These are phyloP conservation scores for Tetracladium marchalianum DNA, from an alignment of 495 filamentous ascomycete genomes.

Conservation along the genomic window DNA sequence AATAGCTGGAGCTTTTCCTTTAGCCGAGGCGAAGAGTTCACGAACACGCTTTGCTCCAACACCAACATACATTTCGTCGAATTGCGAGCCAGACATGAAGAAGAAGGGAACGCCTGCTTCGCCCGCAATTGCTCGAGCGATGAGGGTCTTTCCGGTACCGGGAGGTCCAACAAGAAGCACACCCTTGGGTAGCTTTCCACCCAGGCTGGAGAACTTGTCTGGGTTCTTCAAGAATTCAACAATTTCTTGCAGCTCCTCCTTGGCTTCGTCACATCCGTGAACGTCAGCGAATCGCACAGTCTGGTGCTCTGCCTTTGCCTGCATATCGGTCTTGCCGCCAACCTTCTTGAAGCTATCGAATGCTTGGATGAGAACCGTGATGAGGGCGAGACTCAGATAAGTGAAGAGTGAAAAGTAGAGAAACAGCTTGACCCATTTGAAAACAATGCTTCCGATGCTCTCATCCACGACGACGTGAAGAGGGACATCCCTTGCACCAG, in stretches of 20 bases:
- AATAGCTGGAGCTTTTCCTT: constrained; percentile 84
- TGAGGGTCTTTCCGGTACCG: constrained; percentile 95
- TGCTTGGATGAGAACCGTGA: constrained; percentile 72
- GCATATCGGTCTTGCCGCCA: constrained; percentile 53
- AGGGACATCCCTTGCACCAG: constrained; percentile 66
- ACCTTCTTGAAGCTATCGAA: constrained; percentile 70
- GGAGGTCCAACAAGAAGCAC: constrained; percentile 91
- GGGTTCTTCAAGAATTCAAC: constrained; percentile 94
- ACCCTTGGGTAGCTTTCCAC: constrained; percentile 94
- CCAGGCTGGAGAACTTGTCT: constrained; percentile 79
- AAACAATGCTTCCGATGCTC: constrained; percentile 61
- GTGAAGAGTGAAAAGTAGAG: constrained; percentile 63
- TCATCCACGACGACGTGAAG: constrained; percentile 97
- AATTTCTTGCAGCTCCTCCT: constrained; percentile 93
- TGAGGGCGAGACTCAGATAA: constrained; percentile 62
- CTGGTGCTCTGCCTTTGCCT: constrained; percentile 84
- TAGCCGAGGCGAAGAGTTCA: constrained; percentile 84
- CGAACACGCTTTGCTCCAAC: constrained; percentile 97
- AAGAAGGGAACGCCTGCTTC: constrained; percentile 98
- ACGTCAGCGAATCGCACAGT: constrained; percentile 88
- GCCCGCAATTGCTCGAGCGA: constrained; percentile 91
- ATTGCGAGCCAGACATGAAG: constrained; percentile 98
- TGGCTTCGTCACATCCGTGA: constrained; percentile 95
- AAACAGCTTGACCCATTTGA: constrained; percentile 85
- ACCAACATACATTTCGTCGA: constrained; percentile 96